These are phyloP conservation scores for Saxispiralis lemnorum DNA, from an alignment of 495 filamentous ascomycete species.

Conservation along the genomic window DNA sequence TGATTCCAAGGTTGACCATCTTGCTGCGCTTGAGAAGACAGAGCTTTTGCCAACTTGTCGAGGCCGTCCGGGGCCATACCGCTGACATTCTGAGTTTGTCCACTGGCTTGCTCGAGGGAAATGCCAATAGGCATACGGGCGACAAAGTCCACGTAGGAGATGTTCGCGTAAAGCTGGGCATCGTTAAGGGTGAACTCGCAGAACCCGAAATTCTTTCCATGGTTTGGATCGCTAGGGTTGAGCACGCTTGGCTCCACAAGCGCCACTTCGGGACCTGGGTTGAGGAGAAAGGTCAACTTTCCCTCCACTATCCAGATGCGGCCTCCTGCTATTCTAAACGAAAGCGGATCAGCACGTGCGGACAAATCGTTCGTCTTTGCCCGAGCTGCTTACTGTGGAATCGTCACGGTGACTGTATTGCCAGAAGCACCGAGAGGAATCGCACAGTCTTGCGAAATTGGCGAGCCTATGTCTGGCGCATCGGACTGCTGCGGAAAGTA, in stretches of 20 bases:
- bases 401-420: slow-evolving; percentile 38
- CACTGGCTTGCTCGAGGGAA: slow-evolving; percentile 35
- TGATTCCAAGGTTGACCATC: slow-evolving; percentile 47
- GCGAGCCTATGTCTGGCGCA: slow-evolving; percentile 27
- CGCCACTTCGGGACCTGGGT: slow-evolving; percentile 39
- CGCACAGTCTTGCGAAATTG: slow-evolving; percentile 37
- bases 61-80: slow-evolving; percentile 43
- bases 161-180: slow-evolving; percentile 53
- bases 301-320: slow-evolving; percentile 42
- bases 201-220: slow-evolving; percentile 47
- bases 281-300: slow-evolving; percentile 51
- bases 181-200: slow-evolving; percentile 58
- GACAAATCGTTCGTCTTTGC: background rate
- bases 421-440: slow-evolving; percentile 46
- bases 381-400: slow-evolving; percentile 34
- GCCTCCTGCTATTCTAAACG: slow-evolving; percentile 12
- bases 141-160: slow-evolving; percentile 60
- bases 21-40: slow-evolving; percentile 33
- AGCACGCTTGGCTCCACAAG: slow-evolving; percentile 55
- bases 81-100: slow-evolving; percentile 35
- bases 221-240: slow-evolving; percentile 48
- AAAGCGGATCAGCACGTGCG: background rate
- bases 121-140: slow-evolving; percentile 43
- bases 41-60: slow-evolving; percentile 32
- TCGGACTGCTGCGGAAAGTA: slow-evolving; percentile 33